Percentiles rank a stretch among this genome's conserved stretches.
Evolutionary conservation across 2,329 filamentous ascomycete species (phyloP).

Genomic region (Arachnomyces sp.): DNA sequence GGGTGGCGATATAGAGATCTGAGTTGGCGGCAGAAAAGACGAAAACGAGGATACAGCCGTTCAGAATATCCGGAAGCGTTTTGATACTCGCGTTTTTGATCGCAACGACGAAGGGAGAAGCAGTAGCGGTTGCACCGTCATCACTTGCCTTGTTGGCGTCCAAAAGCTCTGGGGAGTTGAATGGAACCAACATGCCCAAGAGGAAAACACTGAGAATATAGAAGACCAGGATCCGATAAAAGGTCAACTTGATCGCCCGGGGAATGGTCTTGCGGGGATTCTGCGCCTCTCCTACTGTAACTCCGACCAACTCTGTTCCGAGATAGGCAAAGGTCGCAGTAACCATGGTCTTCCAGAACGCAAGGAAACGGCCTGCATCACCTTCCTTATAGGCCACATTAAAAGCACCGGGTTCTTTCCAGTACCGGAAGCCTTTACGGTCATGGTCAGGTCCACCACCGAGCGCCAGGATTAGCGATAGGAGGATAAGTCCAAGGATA

Average conservation of each 20-base stretch:
- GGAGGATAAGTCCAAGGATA: conserved; percentile 57
- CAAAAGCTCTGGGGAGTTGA: conserved; percentile 52
- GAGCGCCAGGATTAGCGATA: conserved; percentile 54
- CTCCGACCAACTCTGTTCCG: conserved; percentile 67
- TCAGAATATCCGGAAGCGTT: conserved; percentile 58
- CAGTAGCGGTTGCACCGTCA: conserved; percentile 43
- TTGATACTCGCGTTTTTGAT: conserved; percentile 57
- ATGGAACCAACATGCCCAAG: conserved; percentile 68
- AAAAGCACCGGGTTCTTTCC: conserved; percentile 55
- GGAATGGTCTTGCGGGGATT: conserved; percentile 71
- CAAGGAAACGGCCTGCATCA: conserved; percentile 47
- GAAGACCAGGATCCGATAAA: conserved; percentile 75
- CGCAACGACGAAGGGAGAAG: conserved; percentile 68
- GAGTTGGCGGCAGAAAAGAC: conserved; percentile 71
- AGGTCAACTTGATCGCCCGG: conserved; percentile 69
- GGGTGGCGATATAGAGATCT: conserved; percentile 66
- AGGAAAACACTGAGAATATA: conserved; percentile 67
- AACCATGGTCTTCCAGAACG: conserved; percentile 63
- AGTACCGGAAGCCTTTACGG: conserved; percentile 58
- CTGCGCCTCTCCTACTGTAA: conserved; percentile 70
- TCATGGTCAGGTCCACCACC: conserved; percentile 58
- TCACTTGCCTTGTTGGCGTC: conserved; percentile 34
- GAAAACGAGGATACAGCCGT: conserved; percentile 65
- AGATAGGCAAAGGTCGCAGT: conserved; percentile 73
- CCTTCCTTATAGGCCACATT: conserved; percentile 39